Base-by-base conservation (phyloP, 2,329 filamentous ascomycete species). In the Hypoxylon sp. region DNA sequence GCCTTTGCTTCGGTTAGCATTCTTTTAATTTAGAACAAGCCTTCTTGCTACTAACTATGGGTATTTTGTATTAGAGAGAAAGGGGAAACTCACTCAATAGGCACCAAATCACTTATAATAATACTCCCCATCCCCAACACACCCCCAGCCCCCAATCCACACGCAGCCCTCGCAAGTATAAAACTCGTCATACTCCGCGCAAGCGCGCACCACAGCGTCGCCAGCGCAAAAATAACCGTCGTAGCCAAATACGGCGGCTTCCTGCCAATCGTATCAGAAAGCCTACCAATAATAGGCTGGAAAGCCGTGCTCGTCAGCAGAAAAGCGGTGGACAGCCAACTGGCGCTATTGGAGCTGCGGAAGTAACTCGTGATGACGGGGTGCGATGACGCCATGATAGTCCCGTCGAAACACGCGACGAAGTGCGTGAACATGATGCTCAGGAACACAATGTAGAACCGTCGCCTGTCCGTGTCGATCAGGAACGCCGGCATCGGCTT, bases 301-400 rank as follows among this genome's bases (percentile, higher is more conserved):
- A 93, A 90, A 23, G 90, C 88, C 1, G 91, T 94, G 3, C 88
- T 91, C 0, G 92, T 93, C 37, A 96, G 83, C 34, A 95, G 79
- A 69, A 94, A 95, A 0, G 91, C 88, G 0, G 92, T 95, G 1
- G 91, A 93, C 3, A 95, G 83, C 92, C 92, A 96, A 1, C 91
- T 93, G 2, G 92, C 92, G 48, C 88, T 88, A 76, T 95, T 93
- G 30, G 91, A 91, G 51, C 90, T 87, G 65, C 89, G 81, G 77
- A 95, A 95, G 76, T 94, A 88, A 0, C 91, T 93, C 0, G 91
- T 94, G 66, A 95, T 93, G 61, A 92, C 90, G 0, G 92, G 91
- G 76, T 96, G 92, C 43, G 86, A 90, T 2, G 91, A 93, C 3
- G 91, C 91, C 91, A 95, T 94, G 70, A 95, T 86, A 3, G 91